A percentile compares a stretch with the other conserved stretches of the same genome.
Conservation (phyloP, 225 moss, liverwort and hornwort species). For the Neckera pumila region DNA sequence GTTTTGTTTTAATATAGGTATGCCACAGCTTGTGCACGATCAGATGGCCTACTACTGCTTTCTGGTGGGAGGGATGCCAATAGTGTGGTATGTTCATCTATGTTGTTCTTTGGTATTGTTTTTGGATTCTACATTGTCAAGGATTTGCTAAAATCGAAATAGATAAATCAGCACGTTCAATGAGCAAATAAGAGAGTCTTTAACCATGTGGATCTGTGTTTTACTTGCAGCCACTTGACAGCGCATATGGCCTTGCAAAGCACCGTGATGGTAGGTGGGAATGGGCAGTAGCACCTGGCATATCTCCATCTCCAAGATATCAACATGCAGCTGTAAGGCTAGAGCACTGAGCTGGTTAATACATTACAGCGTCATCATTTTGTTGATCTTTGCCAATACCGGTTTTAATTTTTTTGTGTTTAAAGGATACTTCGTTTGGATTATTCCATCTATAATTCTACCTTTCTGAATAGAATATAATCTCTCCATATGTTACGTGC, state of each 20-base stretch:
- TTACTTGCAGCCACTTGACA: conserved; percentile 50
- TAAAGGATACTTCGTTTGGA: neutral
- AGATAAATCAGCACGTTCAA: neutral
- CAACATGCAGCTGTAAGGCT: conserved; percentile 62
- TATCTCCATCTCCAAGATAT: conserved; percentile 64
- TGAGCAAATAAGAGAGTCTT: neutral
- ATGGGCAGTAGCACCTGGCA: conserved; percentile 68
- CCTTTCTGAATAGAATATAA: neutral
- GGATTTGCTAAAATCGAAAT: neutral
- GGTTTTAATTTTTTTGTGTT: neutral
- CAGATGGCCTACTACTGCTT: conserved; percentile 52
- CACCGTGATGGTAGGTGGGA: conserved; percentile 73
- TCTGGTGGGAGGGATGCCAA: conserved; percentile 61
- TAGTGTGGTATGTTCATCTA: conserved; percentile 41
- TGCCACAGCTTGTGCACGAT: conserved; percentile 63
- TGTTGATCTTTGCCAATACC: neutral
- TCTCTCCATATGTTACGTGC: neutral
- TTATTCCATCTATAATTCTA: neutral
- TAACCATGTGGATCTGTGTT: neutral
- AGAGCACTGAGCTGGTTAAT: neutral
- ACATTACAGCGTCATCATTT: neutral
- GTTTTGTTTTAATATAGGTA: conserved; percentile 17
- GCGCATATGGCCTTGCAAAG: conserved; percentile 64
- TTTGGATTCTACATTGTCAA: neutral
- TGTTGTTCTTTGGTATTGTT: neutral